These are phyloP conservation scores for Phytophthora boehmeriae DNA, from an alignment of 352 stramenopile genomes.

Conservation along the genomic window DNA sequence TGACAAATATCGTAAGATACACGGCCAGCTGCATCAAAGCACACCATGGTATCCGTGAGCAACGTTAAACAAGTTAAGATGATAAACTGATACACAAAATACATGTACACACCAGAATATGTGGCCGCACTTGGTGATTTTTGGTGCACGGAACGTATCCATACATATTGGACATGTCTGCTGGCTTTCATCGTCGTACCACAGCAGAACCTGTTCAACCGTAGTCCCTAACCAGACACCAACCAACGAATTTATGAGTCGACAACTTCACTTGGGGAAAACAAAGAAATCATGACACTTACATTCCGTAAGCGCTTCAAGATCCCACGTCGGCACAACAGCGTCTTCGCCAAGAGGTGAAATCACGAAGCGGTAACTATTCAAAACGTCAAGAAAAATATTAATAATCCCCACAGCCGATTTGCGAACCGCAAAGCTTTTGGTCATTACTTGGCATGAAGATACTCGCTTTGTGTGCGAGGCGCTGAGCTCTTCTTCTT, in stretches of 20 bases:
- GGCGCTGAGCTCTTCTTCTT: constrained; percentile 72
- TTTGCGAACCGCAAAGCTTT: constrained; percentile 3
- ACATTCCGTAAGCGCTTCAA: constrained; percentile 85
- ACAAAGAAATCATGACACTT: constrained; percentile 18
- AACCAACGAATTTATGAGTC: not conserved
- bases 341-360: constrained; percentile 53
- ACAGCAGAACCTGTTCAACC: constrained; percentile 85
- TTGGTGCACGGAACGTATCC: constrained; percentile 75
- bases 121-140: constrained; percentile 88
- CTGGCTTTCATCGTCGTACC: constrained; percentile 64
- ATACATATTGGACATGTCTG: constrained; percentile 84
- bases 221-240: constrained; percentile 57
- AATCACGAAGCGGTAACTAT: constrained; percentile 85
- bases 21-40: constrained; percentile 63
- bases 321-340: constrained; percentile 64
- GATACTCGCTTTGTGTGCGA: constrained; percentile 83
- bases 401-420: not conserved
- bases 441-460: constrained; percentile 76
- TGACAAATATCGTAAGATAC: constrained; percentile 83
- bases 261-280: not conserved
- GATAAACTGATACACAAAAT: not conserved
- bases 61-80: not conserved
- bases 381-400: constrained; percentile 5
- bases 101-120: constrained; percentile 73
- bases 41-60: not conserved